These are phyloP conservation scores for Amphicarpaea edgeworthii DNA, from an alignment of 306 rosid genomes.

Conservation along the genomic window DNA sequence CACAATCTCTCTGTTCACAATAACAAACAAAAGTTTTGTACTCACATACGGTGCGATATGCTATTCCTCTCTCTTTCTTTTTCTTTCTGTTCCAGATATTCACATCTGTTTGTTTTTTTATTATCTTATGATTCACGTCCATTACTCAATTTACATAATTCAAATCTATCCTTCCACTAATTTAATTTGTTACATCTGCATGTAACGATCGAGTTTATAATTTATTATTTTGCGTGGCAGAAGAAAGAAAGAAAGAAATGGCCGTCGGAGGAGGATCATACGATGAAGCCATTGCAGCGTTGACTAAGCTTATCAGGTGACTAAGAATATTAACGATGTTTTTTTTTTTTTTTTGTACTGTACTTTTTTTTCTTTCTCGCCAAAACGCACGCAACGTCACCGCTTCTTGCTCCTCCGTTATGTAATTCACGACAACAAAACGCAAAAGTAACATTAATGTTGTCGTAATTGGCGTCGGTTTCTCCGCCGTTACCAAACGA, in stretches of 20 bases:
- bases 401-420: not conserved
- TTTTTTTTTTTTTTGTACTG: not conserved
- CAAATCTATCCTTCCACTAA: not conserved
- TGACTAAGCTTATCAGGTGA: conserved; percentile 79
- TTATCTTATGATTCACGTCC: no score
- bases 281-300: conserved; percentile 79
- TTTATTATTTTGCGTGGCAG: conserved; percentile 28
- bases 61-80: conserved; percentile 12
- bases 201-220: not conserved
- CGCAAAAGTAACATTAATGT: not conserved
- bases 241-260: conserved; percentile 64
- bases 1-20: not conserved
- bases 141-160: not conserved
- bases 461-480: not conserved
- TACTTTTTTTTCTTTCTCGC: not conserved
- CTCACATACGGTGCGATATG: not conserved
- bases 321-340: no score
- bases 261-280: conserved; percentile 65
- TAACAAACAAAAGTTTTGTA: conserved; percentile 43
- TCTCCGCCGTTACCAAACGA: not conserved
- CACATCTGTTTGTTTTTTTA: no score
- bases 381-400: not conserved
- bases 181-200: not conserved
- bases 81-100: conserved; percentile 27
- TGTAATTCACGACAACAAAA: not conserved